Evolutionary conservation across 2,329 filamentous ascomycete genomes (phyloP), one percentile per base, ranked within the genome.

Genomic region (Aspergillus pseudoviridinutans): DNA sequence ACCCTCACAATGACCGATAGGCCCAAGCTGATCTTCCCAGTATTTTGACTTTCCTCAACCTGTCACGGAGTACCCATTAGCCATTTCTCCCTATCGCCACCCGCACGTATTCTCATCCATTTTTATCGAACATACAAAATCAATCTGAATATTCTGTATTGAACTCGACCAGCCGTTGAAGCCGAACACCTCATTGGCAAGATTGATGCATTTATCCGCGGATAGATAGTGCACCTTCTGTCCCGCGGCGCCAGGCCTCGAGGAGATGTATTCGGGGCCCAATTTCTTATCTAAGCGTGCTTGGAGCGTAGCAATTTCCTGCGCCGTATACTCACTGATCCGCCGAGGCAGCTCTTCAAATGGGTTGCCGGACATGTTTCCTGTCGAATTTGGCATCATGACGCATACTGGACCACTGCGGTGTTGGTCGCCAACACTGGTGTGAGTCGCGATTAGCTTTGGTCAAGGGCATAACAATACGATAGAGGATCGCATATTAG

Each of bases 161-260:
- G 89, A 89, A 56, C 91, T 96, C 9, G 91, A 96, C 94, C 94
- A 99, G 67, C 92, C 92, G 76, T 97, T 96, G 80, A 97, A 97
- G 9, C 92, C 92, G 77, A 97, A 96, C 1, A 97, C 87, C 72
- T 97, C 91, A 68, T 97, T 97, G 54, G 92, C 92, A 53, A 97
- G 87, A 57, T 90, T 89, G 72, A 99, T 99, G 70, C 90, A 92
- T 78, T 99, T 99, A 71, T 97, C 93, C 1, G 92, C 92, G n/a
- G 92, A 87, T 53, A 99, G 82, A 75, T 99, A 99, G 72, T 96
- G 91, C 20, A 99, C 90, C 71, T 90, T 93, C 62, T 88, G 85
- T 51, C 92, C 92, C 9, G 87, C 89, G 12, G 92, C 88, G 2
- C 94, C 94, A 14, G 89, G 81, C 68, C 94, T 84, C 46, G 91